Evolutionary conservation across 495 filamentous ascomycete species (phyloP), one percentile per base, ranked within the genome.

Genomic region (Pseudevernia furfuracea): DNA sequence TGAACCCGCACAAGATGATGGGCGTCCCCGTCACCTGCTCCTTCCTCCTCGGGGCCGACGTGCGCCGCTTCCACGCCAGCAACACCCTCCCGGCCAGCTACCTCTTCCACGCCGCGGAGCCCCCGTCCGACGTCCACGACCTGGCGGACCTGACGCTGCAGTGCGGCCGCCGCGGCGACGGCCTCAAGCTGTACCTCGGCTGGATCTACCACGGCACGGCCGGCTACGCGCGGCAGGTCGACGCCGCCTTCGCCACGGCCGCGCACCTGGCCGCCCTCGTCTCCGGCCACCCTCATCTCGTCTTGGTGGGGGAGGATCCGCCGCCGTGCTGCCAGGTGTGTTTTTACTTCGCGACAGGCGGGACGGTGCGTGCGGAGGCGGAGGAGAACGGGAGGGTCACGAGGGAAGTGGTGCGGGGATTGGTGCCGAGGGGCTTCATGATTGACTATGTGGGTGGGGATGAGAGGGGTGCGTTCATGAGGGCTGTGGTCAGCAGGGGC

Each of bases 1-100:
- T 96, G 48, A 96, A 95, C 73, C 92, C 94, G 65, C 93, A 98
- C 75, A 97, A 97, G 75, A 98, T 97, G 94, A 81, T 98, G 68
- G 90, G 89, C 48, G 89, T 89, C 12, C 93, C 93, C 0, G 74
- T 94, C 43, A 95, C 92, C 4, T 98, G 93, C 75, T 92, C 89
- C 10, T 96, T 96, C 78, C 82, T 98, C 12, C 81, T 98, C 15
- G 88, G 85, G 0, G 75, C 79, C 11, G 92, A 97, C 73, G 72
- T 92, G 68, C 76, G 82, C 39, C 76, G 86, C 39, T 95, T 97
- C 70, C 87, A 91, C 71, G 76, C 74, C 10, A 90, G 91, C 3
- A 96, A 93, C 71, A 94, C 88, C 34, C 79, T 95, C n/a, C 86
- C 87, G 0, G 92, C 92, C 0, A 88, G 87, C 14, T 97, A 97